These are phyloP conservation scores for Boletus sensibilis DNA, from an alignment of 768 basidiomycete species.

Conservation along the genomic window DNA sequence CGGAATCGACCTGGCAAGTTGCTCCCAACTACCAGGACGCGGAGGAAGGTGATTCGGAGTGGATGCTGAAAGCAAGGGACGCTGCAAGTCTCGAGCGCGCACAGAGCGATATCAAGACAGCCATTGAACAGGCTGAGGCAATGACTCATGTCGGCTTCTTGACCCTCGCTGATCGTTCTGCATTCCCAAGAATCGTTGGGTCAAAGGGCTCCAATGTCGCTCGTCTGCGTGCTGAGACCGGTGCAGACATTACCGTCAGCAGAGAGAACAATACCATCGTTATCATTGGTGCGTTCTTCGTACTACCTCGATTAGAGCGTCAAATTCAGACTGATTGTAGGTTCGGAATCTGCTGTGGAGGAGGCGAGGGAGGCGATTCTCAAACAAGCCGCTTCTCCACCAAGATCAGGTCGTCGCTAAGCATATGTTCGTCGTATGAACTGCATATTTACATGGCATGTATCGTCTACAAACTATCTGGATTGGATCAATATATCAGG, in stretches of 20 bases:
- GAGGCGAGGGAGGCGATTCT: conserved; percentile 79
- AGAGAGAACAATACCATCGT: conserved; percentile 85
- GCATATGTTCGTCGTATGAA: conserved; percentile 7
- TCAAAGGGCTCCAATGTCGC: conserved; percentile 88
- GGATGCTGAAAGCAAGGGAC: conserved; percentile 83
- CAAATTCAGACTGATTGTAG: conserved; percentile 37
- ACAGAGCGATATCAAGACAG: conserved; percentile 60
- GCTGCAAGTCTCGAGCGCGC: conserved; percentile 76
- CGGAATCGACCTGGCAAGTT: conserved; percentile 72
- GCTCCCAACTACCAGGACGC: conserved; percentile 72
- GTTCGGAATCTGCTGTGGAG: conserved; percentile 63
- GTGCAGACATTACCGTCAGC: conserved; percentile 89
- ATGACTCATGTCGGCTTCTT: conserved; percentile 84
- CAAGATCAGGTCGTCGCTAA: conserved; percentile 24
- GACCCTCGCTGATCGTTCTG: conserved; percentile 75
- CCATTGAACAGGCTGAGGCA: conserved; percentile 66
- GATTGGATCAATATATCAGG: conserved; percentile 21
- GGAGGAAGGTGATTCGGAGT: conserved; percentile 81
- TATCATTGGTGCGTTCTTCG: conserved; percentile 63
- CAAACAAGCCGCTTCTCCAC: conserved; percentile 45
- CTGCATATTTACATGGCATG: conserved; percentile 27
- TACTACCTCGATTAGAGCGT: neutral
- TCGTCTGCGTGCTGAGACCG: conserved; percentile 83
- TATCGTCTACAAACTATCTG: conserved; percentile 26
- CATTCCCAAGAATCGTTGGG: conserved; percentile 93